These are phyloP conservation scores for Veloboletus limbatus DNA, from an alignment of 1,284 basidiomycete genomes.

Conservation along the genomic window DNA sequence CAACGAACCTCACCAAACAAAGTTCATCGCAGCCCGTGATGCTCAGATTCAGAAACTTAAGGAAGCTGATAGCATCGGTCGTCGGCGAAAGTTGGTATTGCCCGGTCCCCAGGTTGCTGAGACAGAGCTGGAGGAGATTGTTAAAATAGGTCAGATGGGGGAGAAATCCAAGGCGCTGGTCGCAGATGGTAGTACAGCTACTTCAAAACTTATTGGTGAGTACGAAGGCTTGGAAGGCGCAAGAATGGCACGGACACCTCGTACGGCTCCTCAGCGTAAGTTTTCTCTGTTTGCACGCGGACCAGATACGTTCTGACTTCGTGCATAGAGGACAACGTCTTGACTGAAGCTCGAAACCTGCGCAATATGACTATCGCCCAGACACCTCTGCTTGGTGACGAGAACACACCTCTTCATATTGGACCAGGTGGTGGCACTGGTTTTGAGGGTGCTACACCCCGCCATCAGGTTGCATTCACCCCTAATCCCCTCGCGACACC, in stretches of 20 bases:
- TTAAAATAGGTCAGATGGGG: slow-evolving; percentile 94
- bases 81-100: slow-evolving; percentile 81
- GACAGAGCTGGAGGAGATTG: slow-evolving; percentile 94
- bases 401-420: slow-evolving; percentile 90
- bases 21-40: slow-evolving; percentile 91
- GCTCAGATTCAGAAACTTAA: slow-evolving; percentile 97
- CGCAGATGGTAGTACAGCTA: slow-evolving; percentile 77
- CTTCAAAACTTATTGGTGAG: slow-evolving; percentile 83
- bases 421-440: slow-evolving; percentile 75
- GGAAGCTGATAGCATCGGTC: slow-evolving; percentile 93
- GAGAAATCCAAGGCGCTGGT: slow-evolving; percentile 88
- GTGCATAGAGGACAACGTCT: slow-evolving; percentile 79
- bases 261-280: slow-evolving; percentile 89
- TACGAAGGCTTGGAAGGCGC: slow-evolving; percentile 89
- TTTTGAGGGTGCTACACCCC: slow-evolving; percentile 88
- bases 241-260: slow-evolving; percentile 87
- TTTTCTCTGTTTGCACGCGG: slow-evolving; percentile 21
- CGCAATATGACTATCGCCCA: slow-evolving; percentile 90
- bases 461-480: slow-evolving; percentile 84
- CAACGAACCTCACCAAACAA: slow-evolving; percentile 71
- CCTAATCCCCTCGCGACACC: slow-evolving; percentile 96
- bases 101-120: slow-evolving; percentile 96
- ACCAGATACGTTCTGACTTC: slow-evolving; percentile 12
- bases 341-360: slow-evolving; percentile 93
- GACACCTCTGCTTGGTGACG: slow-evolving; percentile 94